Evolutionary conservation across 169 alveolate species (phyloP), one percentile per base, ranked within the genome.

Genomic region (Neospora caninum): DNA sequence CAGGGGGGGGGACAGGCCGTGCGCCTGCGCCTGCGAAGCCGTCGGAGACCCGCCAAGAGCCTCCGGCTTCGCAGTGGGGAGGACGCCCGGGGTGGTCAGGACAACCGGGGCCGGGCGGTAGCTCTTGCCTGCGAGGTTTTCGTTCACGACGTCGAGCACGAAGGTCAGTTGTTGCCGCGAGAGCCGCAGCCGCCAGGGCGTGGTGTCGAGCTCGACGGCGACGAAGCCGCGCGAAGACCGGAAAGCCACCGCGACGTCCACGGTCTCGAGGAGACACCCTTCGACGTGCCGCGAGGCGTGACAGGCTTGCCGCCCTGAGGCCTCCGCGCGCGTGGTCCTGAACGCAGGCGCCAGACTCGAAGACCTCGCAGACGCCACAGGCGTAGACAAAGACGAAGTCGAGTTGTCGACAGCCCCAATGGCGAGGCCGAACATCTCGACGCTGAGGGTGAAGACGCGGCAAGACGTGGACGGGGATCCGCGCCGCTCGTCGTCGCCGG

Each of bases 141-240:
- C 96, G 82, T 94, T 94, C 67, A 94, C 43, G 36, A 94, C 89
- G 82, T 94, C 96, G 20, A 94, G 70, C 0, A 94, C 53, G 41
- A 91, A 49, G 31, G 96, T 91, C 25, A 94, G 93, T 73, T 91
- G 95, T 41, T 53, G 87, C 67, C 96, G 86, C 9, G 95, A 45
- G 29, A 94, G 92, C 20, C 80, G 93, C 64, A 93, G 91, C 39
- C 67, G 18, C 95, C 95, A 92, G 0, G 95, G 73, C 34, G 95
- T 92, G 22, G 95, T 92, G 78, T 92, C 92, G 34, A 89, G 91
- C 22, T 92, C 92, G 22, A 92, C 69, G 64, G 22, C 89, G 39
- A 82, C 89, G 2, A 25, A 22, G 27, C 49, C 39, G 45, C 49
- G 86, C 1, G 86, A 78, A 16, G 86, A 78, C 4, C 86, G 39